These are phyloP conservation scores for Hirsutella thompsonii DNA, from an alignment of 2,329 filamentous ascomycete species.

Conservation along the genomic window DNA sequence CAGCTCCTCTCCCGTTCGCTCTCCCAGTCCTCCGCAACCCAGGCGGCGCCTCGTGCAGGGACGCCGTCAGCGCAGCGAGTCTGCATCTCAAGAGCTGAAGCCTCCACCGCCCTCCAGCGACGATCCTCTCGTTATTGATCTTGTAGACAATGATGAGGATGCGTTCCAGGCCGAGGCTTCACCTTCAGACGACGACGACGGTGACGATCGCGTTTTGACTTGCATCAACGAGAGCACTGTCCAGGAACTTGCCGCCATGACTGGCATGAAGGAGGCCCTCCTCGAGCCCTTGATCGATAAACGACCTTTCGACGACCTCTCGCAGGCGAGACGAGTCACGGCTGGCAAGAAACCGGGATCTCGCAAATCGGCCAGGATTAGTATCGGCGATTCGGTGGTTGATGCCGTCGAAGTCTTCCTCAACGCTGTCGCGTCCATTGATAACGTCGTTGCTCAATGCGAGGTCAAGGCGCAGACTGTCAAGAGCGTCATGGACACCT, in stretches of 20 bases:
- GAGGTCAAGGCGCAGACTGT: constrained; percentile 53
- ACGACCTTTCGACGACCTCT: constrained; percentile 59
- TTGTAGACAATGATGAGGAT: constrained; percentile 28
- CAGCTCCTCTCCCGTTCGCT: constrained; percentile 8
- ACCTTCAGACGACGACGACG: constrained; percentile 16
- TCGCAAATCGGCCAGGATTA: constrained; percentile 30
- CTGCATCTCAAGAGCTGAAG: constrained; percentile 11
- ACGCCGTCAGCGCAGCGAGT: constrained; percentile 12
- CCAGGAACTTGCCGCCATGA: constrained; percentile 70
- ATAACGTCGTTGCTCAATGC: constrained; percentile 66
- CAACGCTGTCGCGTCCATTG: constrained; percentile 69
- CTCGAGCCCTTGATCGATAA: constrained; percentile 58
- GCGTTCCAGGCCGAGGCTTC: constrained; percentile 22
- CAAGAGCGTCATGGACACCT: constrained; percentile 30
- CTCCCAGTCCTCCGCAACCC: constrained; percentile 16
- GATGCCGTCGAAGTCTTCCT: constrained; percentile 56
- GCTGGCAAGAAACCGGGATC: constrained; percentile 33
- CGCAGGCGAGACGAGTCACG: constrained; percentile 53
- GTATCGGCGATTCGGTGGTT: constrained; percentile 39
- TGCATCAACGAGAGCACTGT: constrained; percentile 74
- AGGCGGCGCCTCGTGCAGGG: constrained; percentile 24
- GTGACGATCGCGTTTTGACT: constrained; percentile 43
- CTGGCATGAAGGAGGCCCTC: constrained; percentile 56
- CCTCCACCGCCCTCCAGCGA: constrained; percentile 17
- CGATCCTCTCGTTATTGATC: constrained; percentile 20